A percentile compares a stretch with the other conserved stretches of the same genome.
Evolutionary conservation across 805 yeast genomes (phyloP).

Genomic region (Komagataella pseudopastoris): DNA sequence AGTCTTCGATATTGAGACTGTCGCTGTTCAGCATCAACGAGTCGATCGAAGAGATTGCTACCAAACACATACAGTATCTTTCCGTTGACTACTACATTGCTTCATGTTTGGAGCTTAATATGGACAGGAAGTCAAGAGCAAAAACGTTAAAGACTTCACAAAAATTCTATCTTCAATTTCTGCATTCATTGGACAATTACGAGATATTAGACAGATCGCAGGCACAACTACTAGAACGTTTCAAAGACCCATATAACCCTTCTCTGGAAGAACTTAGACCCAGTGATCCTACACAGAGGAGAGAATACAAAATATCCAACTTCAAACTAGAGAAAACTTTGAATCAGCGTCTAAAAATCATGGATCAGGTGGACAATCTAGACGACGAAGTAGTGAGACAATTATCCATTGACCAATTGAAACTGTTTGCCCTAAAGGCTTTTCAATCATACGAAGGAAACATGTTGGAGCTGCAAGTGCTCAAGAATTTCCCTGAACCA

Average conservation of each 20-base stretch:
- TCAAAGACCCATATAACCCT: slow-evolving; percentile 27
- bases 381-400: slow-evolving; percentile 58
- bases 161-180: slow-evolving; percentile 27
- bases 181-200: slow-evolving; percentile 30
- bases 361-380: slow-evolving; percentile 17
- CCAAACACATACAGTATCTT: slow-evolving; percentile 47
- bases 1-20: slow-evolving; percentile 27
- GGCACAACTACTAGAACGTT: slow-evolving; percentile 21
- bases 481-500: slow-evolving; percentile 29
- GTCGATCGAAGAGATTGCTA: slow-evolving; percentile 50
- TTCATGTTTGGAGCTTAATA: slow-evolving; percentile 14
- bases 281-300: slow-evolving; percentile 26
- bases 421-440: slow-evolving; percentile 35
- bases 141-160: slow-evolving; percentile 27
- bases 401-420: slow-evolving; percentile 41
- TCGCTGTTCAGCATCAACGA: slow-evolving; percentile 66
- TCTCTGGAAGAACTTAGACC: slow-evolving; percentile 21
- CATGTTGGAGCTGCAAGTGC: slow-evolving; percentile 52
- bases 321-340: slow-evolving; percentile 48
- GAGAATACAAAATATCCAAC: slow-evolving; percentile 64
- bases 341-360: slow-evolving; percentile 25
- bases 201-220: slow-evolving; percentile 25
- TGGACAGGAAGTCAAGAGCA: slow-evolving; percentile 9
- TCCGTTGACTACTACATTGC: slow-evolving; percentile 50
- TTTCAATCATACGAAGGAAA: slow-evolving; percentile 44